Percentiles rank a stretch among this genome's conserved stretches.
Evolutionary conservation across 202 grass and related monocot species (phyloP).

Genomic region (Digitaria exilis): DNA sequence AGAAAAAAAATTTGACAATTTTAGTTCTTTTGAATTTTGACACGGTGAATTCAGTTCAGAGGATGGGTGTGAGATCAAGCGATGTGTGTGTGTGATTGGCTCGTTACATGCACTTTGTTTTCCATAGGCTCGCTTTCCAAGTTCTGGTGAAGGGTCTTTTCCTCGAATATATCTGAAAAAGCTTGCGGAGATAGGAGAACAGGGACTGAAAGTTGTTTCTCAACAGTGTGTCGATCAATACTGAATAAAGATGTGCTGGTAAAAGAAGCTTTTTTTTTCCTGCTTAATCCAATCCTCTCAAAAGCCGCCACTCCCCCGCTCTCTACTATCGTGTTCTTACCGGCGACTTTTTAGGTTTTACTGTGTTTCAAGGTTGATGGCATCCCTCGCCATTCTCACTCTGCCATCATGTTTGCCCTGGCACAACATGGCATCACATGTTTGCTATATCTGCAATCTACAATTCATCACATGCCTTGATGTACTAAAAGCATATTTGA

Average conservation of each 20-base stretch:
- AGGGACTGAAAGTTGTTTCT: slow-evolving; percentile 20
- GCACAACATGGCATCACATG: background rate
- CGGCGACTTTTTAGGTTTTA: slow-evolving; percentile 12
- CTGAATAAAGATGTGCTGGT: slow-evolving; percentile 30
- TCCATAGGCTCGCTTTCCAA: background rate
- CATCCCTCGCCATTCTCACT: background rate
- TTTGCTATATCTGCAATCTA: background rate
- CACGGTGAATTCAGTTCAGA: background rate
- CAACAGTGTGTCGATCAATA: slow-evolving; percentile 2
- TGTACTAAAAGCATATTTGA: background rate
- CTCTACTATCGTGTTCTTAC: slow-evolving; percentile 27
- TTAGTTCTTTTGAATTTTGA: background rate
- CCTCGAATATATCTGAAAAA: slow-evolving; percentile 23
- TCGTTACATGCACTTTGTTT: background rate
- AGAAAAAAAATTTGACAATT: too few relatives aligned
- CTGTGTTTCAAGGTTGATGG: slow-evolving; percentile 23
- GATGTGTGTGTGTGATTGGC: background rate
- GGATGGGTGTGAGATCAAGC: background rate
- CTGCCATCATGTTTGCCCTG: background rate
- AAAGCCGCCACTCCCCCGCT: background rate
- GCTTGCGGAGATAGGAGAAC: slow-evolving; percentile 14
- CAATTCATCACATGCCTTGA: background rate
- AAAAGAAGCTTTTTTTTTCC: background rate
- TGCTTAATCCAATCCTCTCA: slow-evolving; percentile 28
- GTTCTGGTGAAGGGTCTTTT: background rate